Evolutionary conservation across 768 basidiomycete genomes (phyloP).

Genomic region (Suillus tomentosus): DNA sequence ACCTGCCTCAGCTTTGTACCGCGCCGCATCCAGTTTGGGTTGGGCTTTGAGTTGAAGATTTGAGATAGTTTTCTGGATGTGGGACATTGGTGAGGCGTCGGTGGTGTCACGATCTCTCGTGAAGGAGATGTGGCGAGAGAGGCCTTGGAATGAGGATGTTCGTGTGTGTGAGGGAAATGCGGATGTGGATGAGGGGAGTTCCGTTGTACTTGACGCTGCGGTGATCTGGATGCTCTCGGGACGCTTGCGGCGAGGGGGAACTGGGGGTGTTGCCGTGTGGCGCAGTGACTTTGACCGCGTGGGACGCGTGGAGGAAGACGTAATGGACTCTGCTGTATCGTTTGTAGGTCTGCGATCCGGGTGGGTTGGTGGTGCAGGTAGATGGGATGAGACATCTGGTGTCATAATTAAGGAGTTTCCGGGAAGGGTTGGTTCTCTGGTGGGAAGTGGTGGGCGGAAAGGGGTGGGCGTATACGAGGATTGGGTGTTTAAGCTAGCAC

Average conservation of each 20-base stretch:
- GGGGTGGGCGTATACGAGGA: constrained; percentile 14
- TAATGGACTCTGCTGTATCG: constrained; percentile 25
- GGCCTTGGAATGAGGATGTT: constrained; percentile 25
- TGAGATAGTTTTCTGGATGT: constrained; percentile 47
- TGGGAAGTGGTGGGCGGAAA: constrained; percentile 28
- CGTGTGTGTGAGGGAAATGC: constrained; percentile 16
- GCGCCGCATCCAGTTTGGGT: constrained; percentile 60
- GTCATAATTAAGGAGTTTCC: constrained; percentile 2
- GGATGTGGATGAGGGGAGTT: constrained; percentile 11
- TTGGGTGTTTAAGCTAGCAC: constrained; percentile 30
- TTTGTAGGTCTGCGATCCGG: constrained; percentile 49
- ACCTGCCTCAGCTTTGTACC: constrained; percentile 75
- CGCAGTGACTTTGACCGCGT: constrained; percentile 60
- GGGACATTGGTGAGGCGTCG: constrained; percentile 37
- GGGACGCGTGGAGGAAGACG: constrained; percentile 39
- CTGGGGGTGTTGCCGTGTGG: constrained; percentile 40
- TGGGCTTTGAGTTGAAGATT: constrained; percentile 42
- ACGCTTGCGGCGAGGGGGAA: constrained; percentile 49
- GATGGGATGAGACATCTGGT: constrained; percentile 37
- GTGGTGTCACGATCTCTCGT: constrained; percentile 25
- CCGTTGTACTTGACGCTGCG: constrained; percentile 17
- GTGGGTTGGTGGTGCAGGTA: constrained; percentile 52
- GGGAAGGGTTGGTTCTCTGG: constrained; percentile 15
- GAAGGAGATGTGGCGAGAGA: constrained; percentile 45
- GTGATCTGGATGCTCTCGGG: constrained; percentile 68